These are phyloP conservation scores for Pneumocystis canis DNA, from an alignment of 1,139 yeast species.

Conservation along the genomic window DNA sequence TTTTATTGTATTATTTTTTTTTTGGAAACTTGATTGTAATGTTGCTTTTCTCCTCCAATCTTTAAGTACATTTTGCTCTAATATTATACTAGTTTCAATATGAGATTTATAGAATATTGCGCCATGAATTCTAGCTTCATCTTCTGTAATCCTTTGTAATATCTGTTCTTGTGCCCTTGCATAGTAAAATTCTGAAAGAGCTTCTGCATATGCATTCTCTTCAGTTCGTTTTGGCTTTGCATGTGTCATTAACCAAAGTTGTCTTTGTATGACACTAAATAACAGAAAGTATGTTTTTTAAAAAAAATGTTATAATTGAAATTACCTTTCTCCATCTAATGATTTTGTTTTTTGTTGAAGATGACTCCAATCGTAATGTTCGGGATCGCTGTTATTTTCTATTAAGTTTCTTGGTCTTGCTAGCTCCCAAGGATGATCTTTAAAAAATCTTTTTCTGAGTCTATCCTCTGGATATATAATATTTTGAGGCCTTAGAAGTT, in stretches of 20 bases:
- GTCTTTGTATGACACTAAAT: constrained; percentile 68
- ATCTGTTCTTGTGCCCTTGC: constrained; percentile 75
- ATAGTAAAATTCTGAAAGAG: constrained; percentile 76
- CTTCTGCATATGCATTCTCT: constrained; percentile 62
- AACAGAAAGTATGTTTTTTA: not conserved
- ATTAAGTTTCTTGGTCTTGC: constrained; percentile 80
- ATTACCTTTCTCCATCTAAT: constrained; percentile 60
- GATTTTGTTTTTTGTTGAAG: constrained; percentile 59
- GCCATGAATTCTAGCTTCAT: constrained; percentile 42
- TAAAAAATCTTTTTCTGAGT: constrained; percentile 64
- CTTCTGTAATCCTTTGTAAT: constrained; percentile 57
- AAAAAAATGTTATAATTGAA: not conserved
- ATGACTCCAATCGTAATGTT: constrained; percentile 55
- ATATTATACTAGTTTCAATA: not conserved
- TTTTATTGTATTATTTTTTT: not conserved
- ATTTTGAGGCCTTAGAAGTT: constrained; percentile 43
- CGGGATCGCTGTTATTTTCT: constrained; percentile 54
- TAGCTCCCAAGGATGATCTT: constrained; percentile 96
- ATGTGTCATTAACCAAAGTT: constrained; percentile 48
- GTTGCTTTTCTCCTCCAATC: not conserved
- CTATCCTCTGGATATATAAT: constrained; percentile 68
- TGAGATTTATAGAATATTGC: not conserved
- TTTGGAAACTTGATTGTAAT: not conserved
- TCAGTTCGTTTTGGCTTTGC: constrained; percentile 21
- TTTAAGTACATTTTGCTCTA: not conserved